Conservation (phyloP, 2,329 filamentous ascomycete genomes). For the Rhynchosporium secalis region DNA sequence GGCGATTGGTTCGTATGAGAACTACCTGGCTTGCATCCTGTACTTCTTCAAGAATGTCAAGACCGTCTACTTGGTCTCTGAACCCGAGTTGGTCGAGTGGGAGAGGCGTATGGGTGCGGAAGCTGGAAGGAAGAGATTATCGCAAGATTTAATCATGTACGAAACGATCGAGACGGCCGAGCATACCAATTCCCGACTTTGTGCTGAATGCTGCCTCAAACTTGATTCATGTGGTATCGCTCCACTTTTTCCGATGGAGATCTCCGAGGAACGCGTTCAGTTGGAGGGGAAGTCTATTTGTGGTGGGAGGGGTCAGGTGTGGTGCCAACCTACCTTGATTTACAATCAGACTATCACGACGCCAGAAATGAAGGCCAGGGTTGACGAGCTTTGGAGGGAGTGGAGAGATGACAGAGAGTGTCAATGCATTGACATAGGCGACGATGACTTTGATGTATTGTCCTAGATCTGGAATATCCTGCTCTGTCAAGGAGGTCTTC, state of each 20-base stretch:
- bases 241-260: neutral
- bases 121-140: neutral
- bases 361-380: neutral
- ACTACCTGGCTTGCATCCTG: constrained; percentile 12
- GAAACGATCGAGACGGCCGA: neutral
- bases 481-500: no score
- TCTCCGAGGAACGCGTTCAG: constrained; percentile 3
- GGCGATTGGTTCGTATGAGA: constrained; percentile 7
- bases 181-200: neutral
- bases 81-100: neutral
- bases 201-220: neutral
- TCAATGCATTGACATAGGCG: neutral
- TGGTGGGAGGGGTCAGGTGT: neutral
- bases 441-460: neutral
- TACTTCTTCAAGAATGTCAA: constrained; percentile 12
- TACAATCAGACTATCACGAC: constrained; percentile 9
- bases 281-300: constrained; percentile 1
- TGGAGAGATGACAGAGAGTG: neutral
- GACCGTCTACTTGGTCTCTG: constrained; percentile 1
- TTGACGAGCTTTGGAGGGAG: neutral
- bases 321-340: constrained; percentile 1
- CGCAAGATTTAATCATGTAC: constrained; percentile 3
- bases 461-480: neutral
- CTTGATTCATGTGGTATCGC: neutral
- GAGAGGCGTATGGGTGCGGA: neutral